A percentile compares a stretch with the other conserved stretches of the same genome.
These are phyloP conservation scores for Russula lepida DNA, from an alignment of 768 basidiomycete species.

Conservation along the genomic window DNA sequence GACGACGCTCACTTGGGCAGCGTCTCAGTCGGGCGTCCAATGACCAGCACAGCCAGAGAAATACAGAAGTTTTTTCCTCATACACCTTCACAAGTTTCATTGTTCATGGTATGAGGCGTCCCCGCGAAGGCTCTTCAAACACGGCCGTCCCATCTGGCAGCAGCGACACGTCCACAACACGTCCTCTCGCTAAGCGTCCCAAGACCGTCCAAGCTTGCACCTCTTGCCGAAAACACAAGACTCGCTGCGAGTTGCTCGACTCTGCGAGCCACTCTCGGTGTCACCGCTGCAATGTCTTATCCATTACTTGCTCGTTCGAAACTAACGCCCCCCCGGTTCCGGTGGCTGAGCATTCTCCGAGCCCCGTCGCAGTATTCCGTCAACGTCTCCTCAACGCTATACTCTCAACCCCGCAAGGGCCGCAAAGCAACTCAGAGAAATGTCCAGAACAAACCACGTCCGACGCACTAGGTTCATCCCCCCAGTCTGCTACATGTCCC, in stretches of 20 bases:
- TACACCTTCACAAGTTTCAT: neutral
- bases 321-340: conserved; percentile 25
- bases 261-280: conserved; percentile 32
- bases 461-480: neutral
- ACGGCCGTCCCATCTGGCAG: neutral
- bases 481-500: conserved; percentile 22
- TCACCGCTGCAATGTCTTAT: conserved; percentile 44
- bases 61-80: neutral
- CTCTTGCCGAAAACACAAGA: conserved; percentile 41
- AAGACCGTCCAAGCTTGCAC: conserved; percentile 31
- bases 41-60: neutral
- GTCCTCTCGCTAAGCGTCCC: conserved; percentile 11
- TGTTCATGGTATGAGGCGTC: conserved; percentile 11
- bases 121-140: neutral
- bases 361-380: neutral
- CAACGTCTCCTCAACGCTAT: neutral
- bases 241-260: conserved; percentile 44
- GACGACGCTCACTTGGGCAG: neutral
- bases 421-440: neutral
- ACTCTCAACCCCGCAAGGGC: neutral
- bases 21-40: neutral
- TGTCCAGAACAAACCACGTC: conserved; percentile 13
- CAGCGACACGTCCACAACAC: neutral
- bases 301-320: conserved; percentile 40
- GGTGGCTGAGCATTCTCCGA: conserved; percentile 21